Evolutionary conservation across 495 filamentous ascomycete species (phyloP).

Genomic region (Aspergillus sclerotiicarbonarius): DNA sequence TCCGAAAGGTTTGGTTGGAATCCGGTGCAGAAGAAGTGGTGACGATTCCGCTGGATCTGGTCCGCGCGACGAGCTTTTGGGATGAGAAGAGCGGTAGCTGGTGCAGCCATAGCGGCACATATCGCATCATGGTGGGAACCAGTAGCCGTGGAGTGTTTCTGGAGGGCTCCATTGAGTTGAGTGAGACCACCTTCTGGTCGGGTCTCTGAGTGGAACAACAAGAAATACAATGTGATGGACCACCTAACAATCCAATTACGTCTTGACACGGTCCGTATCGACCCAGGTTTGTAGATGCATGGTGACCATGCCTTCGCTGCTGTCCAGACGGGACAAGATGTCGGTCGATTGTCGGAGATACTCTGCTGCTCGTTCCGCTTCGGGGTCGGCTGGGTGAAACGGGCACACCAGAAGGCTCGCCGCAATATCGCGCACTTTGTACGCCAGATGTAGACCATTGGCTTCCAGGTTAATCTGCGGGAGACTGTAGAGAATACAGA

Average conservation of each 20-base stretch:
- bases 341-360: conserved; percentile 21
- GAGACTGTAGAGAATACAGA: conserved; percentile 17
- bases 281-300: conserved; percentile 25
- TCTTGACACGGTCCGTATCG: conserved; percentile 24
- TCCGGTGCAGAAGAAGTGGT: conserved; percentile 6
- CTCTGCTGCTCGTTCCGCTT: conserved; percentile 17
- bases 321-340: conserved; percentile 21
- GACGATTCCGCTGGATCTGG: conserved; percentile 11
- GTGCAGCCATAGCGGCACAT: conserved; percentile 15
- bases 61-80: conserved; percentile 20
- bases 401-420: conserved; percentile 23
- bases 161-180: conserved; percentile 10
- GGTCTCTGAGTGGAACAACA: background rate
- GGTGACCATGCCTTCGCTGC: conserved; percentile 22
- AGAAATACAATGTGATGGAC: background rate
- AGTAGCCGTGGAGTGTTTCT: conserved; percentile 17
- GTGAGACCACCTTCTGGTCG: conserved; percentile 19
- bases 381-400: conserved; percentile 18
- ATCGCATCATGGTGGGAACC: conserved; percentile 15
- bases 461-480: conserved; percentile 16
- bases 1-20: conserved; percentile 17
- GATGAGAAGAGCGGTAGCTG: conserved; percentile 16
- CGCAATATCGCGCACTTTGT: conserved; percentile 26
- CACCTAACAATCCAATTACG: background rate
- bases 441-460: conserved; percentile 23